phyloP scores from a whole-genome alignment of 1,284 basidiomycete genomes.

The Trichosporon faecale region DNA sequence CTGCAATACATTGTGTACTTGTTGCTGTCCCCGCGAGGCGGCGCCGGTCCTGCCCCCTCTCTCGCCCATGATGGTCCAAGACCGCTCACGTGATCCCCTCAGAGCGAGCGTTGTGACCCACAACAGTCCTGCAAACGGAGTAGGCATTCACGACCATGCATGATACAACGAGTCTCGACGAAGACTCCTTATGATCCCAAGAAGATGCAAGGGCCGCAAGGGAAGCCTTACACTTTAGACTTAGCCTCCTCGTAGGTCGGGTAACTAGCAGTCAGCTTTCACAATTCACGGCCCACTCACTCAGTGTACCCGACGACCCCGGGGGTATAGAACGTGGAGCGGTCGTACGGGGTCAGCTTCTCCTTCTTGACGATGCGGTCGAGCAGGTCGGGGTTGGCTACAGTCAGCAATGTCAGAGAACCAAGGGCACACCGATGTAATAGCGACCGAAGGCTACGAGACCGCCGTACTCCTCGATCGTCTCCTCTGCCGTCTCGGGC shows the following conservation, averaged over 20 bases:
- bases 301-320: conserved; percentile 31
- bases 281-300: conserved; percentile 14
- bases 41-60: too few species aligned
- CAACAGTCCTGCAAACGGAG: too few species aligned
- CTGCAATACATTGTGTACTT: too few species aligned
- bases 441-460: conserved; percentile 57
- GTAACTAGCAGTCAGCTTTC: background rate
- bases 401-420: background rate
- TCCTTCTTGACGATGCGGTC: conserved; percentile 51
- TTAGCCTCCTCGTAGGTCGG: background rate
- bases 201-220: too few species aligned
- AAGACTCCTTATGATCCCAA: too few species aligned
- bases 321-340: conserved; percentile 33
- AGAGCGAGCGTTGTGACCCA: too few species aligned
- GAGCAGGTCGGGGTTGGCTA: conserved; percentile 58
- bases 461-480: conserved; percentile 48
- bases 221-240: too few species aligned
- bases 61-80: too few species aligned
- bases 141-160: too few species aligned
- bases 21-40: too few species aligned
- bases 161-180: too few species aligned
- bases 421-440: conserved; percentile 53
- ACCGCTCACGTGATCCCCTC: too few species aligned
- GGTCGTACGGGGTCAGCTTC: conserved; percentile 45
- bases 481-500: conserved; percentile 33